Conservation (phyloP, 768 basidiomycete genomes). For the Termitomyces heimii region DNA sequence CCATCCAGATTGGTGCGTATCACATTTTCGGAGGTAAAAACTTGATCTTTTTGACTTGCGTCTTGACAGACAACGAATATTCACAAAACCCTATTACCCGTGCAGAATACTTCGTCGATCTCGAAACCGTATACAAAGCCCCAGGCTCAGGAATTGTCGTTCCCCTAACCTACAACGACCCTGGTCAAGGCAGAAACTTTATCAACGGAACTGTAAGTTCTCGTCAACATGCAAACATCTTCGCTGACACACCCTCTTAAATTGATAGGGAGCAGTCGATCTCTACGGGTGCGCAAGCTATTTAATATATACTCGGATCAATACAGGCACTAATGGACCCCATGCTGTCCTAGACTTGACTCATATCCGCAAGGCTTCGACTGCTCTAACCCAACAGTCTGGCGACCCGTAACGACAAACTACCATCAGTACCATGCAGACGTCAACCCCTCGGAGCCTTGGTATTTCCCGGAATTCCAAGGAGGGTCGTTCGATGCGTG, state of each 20-base stretch:
- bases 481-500: conserved; percentile 79
- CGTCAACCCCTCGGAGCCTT: conserved; percentile 50
- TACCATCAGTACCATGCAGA: conserved; percentile 60
- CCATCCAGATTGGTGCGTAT: conserved; percentile 47
- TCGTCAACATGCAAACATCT: neutral
- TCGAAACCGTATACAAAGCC: conserved; percentile 43
- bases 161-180: conserved; percentile 73
- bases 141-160: conserved; percentile 53
- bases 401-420: conserved; percentile 58
- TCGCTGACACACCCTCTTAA: neutral
- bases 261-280: conserved; percentile 59
- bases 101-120: conserved; percentile 57
- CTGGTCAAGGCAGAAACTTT: conserved; percentile 51
- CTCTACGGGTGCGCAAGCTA: conserved; percentile 52
- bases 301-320: neutral
- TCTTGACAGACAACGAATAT: conserved; percentile 65
- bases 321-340: neutral
- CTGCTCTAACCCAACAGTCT: conserved; percentile 64
- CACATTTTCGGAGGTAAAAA: neutral
- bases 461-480: conserved; percentile 72
- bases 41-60: neutral
- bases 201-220: conserved; percentile 59
- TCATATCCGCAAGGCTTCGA: conserved; percentile 78
- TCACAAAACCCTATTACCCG: conserved; percentile 39
- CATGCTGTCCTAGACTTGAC: conserved; percentile 38